These are phyloP conservation scores for Pelargonium fulgidum DNA, from an alignment of 441 rosid species.

Conservation along the genomic window DNA sequence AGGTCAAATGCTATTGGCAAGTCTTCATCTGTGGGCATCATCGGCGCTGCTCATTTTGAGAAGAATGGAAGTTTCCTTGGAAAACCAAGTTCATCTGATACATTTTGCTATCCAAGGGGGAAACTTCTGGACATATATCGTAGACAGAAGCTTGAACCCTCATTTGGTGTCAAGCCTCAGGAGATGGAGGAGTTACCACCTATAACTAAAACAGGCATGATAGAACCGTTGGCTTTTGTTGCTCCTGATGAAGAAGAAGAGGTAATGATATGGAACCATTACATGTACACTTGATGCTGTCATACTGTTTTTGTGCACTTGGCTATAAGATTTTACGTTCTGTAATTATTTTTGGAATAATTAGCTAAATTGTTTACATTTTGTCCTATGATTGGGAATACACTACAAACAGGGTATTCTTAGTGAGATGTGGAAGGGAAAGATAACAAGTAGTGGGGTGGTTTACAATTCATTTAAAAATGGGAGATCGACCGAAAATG, in stretches of 20 bases:
- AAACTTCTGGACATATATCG: slow-evolving; percentile 91
- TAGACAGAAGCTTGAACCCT: slow-evolving; percentile 39
- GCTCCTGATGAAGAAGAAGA: slow-evolving; percentile 65
- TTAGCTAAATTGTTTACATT: neutral
- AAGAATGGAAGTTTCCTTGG: slow-evolving; percentile 14
- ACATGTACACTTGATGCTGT: neutral
- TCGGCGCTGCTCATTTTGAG: slow-evolving; percentile 29
- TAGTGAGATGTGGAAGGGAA: slow-evolving; percentile 65
- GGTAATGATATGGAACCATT: slow-evolving; percentile 30
- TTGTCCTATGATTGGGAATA: neutral
- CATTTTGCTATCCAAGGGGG: slow-evolving; percentile 67
- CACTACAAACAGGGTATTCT: slow-evolving; percentile 41
- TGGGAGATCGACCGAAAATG: slow-evolving; percentile 40
- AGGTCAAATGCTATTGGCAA: slow-evolving; percentile 42
- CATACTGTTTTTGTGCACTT: neutral
- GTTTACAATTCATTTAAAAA: slow-evolving; percentile 36
- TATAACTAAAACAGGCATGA: slow-evolving; percentile 32
- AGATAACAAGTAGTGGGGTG: slow-evolving; percentile 53
- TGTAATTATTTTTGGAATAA: neutral
- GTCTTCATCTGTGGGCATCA: slow-evolving; percentile 26
- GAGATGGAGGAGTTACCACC: slow-evolving; percentile 53
- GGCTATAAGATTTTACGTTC: neutral
- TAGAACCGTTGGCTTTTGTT: slow-evolving; percentile 72
- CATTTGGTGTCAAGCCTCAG: slow-evolving; percentile 38
- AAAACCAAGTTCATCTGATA: slow-evolving; percentile 29